phyloP scores from a whole-genome alignment of 257 asterid species.

The Galeopsis tetrahit region DNA sequence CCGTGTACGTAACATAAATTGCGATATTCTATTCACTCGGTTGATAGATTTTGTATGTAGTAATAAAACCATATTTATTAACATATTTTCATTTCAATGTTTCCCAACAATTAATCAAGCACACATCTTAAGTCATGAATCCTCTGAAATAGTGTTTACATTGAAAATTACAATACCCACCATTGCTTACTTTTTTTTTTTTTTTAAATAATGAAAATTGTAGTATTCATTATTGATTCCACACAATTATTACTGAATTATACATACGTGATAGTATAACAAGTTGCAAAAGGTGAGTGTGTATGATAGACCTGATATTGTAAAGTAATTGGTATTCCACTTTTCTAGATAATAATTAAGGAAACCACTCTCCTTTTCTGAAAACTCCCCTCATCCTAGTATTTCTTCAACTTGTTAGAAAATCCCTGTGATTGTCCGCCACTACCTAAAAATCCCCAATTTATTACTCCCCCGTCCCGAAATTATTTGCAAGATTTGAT shows the following conservation, averaged over 20 bases:
- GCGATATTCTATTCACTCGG: neutral
- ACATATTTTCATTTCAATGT: neutral
- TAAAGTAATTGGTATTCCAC: neutral
- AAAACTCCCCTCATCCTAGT: neutral
- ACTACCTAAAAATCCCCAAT: neutral
- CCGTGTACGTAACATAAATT: neutral
- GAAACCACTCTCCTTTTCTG: neutral
- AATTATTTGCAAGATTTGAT: too few relatives aligned
- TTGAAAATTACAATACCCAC: neutral
- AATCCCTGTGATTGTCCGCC: slow-evolving; percentile 21
- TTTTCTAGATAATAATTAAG: neutral
- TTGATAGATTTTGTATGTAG: neutral
- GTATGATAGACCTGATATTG: too few relatives aligned
- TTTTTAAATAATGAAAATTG: too few relatives aligned
- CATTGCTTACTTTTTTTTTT: too few relatives aligned
- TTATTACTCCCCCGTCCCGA: neutral
- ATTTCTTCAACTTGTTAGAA: slow-evolving; percentile 7
- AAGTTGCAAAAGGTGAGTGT: neutral
- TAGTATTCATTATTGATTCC: neutral
- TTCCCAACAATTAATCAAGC: neutral
- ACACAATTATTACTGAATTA: neutral
- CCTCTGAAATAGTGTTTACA: neutral
- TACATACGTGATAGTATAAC: neutral
- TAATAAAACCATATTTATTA: neutral
- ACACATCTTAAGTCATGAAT: neutral